Evolutionary conservation across 495 filamentous ascomycete species (phyloP).

Genomic region (Podospora tetraspora): DNA sequence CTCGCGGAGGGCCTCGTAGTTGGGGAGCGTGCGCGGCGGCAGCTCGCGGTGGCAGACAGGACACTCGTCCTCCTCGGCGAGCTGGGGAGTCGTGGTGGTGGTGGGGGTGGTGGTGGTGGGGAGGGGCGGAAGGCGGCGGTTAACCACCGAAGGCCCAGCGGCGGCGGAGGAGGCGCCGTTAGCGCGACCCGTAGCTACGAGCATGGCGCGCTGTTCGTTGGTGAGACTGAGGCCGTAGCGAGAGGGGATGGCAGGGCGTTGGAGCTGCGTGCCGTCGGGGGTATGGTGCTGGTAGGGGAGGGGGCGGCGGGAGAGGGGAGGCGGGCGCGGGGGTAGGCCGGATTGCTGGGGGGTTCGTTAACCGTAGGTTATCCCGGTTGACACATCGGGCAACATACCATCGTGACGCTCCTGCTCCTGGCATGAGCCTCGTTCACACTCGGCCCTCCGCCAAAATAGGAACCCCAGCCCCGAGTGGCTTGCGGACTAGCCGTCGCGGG

Average conservation of each 20-base stretch:
- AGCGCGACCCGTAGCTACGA: conserved; percentile 16
- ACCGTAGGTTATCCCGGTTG: background rate
- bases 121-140: conserved; percentile 24
- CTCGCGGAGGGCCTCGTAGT: conserved; percentile 62
- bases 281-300: conserved; percentile 1
- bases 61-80: conserved; percentile 83
- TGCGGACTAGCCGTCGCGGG: background rate
- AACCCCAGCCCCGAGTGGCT: conserved; percentile 15
- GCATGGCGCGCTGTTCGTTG: background rate
- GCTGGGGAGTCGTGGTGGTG: conserved; percentile 27
- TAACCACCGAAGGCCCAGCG: background rate
- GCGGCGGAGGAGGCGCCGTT: conserved; percentile 7
- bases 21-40: conserved; percentile 55
- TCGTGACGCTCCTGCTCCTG: conserved; percentile 41
- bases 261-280: background rate
- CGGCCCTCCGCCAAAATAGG: conserved; percentile 20
- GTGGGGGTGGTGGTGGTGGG: conserved; percentile 11
- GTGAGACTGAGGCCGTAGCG: conserved; percentile 29
- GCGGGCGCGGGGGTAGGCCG: conserved; percentile 16
- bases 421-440: conserved; percentile 24
- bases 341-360: conserved; percentile 18
- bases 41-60: conserved; percentile 78
- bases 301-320: conserved; percentile 6
- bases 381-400: conserved; percentile 30
- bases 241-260: conserved; percentile 15